phyloP scores from a whole-genome alignment of 1,139 yeast species.

The Candida labiduridarum region DNA sequence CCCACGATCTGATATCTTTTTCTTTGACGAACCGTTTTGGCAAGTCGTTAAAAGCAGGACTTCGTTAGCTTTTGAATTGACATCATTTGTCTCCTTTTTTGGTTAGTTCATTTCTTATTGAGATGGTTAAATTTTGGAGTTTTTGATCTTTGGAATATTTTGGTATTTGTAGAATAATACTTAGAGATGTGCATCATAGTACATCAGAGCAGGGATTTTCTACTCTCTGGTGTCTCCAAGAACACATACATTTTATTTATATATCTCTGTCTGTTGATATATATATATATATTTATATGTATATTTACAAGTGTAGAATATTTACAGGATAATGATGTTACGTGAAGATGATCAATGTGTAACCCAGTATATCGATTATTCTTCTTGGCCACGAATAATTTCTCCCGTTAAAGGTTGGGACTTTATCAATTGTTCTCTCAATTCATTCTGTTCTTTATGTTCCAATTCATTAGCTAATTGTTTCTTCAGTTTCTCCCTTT shows the following conservation, averaged over 20 bases:
- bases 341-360: no score
- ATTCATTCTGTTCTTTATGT: slow-evolving; percentile 71
- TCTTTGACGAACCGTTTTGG: slow-evolving; percentile 47
- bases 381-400: slow-evolving; percentile 37
- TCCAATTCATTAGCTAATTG: slow-evolving; percentile 64
- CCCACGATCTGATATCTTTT: slow-evolving; percentile 36
- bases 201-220: slow-evolving; percentile 34
- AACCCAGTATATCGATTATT: not conserved
- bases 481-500: slow-evolving; percentile 29
- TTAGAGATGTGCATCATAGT: slow-evolving; percentile 49
- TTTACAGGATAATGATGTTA: not conserved
- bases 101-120: not conserved
- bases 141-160: not conserved
- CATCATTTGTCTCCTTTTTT: not conserved
- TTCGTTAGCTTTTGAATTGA: slow-evolving; percentile 9
- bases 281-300: slow-evolving; percentile 3
- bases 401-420: slow-evolving; percentile 62
- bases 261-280: not conserved
- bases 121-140: not conserved
- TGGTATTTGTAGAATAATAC: slow-evolving; percentile 19
- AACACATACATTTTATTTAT: slow-evolving; percentile 41
- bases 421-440: slow-evolving; percentile 62
- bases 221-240: slow-evolving; percentile 56
- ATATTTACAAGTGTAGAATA: no score
- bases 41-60: slow-evolving; percentile 41